Evolutionary conservation across 192 early-diverging fungal genomes (phyloP).

Genomic region (Physocladia obscura): DNA sequence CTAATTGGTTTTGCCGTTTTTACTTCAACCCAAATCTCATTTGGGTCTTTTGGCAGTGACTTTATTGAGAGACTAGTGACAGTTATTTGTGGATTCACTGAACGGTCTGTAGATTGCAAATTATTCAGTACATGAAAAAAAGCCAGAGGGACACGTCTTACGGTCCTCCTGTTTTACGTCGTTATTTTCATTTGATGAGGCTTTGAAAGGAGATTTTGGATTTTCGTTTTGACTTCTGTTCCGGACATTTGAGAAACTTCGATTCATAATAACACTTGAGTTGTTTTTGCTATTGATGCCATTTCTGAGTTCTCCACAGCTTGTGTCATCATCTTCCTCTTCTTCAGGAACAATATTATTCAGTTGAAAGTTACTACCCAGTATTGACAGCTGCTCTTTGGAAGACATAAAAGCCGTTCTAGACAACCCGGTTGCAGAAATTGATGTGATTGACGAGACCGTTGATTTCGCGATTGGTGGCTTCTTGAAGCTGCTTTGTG

Average conservation of each 20-base stretch:
- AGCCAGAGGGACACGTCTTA: too few species aligned
- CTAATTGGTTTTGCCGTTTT: too few species aligned
- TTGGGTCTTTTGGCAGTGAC: too few species aligned
- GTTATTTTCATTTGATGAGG: neutral
- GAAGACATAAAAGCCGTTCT: slow-evolving; percentile 19
- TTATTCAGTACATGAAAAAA: too few species aligned
- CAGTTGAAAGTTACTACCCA: slow-evolving; percentile 28
- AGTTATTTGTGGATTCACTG: too few species aligned
- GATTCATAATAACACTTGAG: neutral
- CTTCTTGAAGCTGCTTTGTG: neutral
- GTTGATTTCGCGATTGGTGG: neutral
- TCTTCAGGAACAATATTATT: slow-evolving; percentile 31
- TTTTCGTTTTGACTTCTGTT: neutral
- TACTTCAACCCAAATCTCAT: too few species aligned
- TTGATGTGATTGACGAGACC: neutral
- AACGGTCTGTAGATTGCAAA: too few species aligned
- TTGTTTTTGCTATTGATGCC: neutral
- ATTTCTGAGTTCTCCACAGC: neutral
- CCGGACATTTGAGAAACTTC: neutral
- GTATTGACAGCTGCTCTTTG: neutral
- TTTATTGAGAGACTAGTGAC: too few species aligned
- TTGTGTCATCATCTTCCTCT: slow-evolving; percentile 19
- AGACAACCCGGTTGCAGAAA: neutral
- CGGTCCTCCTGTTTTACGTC: too few species aligned
- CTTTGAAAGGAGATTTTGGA: too few species aligned